Percentiles rank a stretch among this genome's conserved stretches.
phyloP scores from a whole-genome alignment of 345 rosid species.

The Pugionium cornutum region DNA sequence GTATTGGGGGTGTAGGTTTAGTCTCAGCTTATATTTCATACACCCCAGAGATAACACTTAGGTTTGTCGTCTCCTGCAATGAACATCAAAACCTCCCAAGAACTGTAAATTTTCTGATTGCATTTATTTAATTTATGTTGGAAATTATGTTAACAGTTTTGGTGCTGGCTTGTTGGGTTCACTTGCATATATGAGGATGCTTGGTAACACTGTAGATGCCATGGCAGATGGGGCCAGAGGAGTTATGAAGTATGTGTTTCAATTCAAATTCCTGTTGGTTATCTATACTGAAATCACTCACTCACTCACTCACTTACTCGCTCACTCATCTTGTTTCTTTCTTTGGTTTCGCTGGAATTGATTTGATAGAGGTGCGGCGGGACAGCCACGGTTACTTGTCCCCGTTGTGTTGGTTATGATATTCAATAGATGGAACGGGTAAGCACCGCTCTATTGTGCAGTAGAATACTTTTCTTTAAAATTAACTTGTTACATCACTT shows the following conservation, averaged over 20 bases:
- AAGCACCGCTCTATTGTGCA: conserved; percentile 35
- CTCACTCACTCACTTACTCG: not conserved
- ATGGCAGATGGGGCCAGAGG: conserved; percentile 88
- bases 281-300: conserved; percentile 13
- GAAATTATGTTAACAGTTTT: conserved; percentile 49
- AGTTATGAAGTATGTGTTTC: conserved; percentile 62
- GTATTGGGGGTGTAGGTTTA: conserved; percentile 82
- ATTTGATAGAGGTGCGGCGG: conserved; percentile 73
- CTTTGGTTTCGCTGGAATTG: conserved; percentile 6
- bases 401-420: conserved; percentile 92
- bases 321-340: conserved; percentile 12
- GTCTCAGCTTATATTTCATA: conserved; percentile 83
- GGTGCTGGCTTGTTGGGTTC: conserved; percentile 86
- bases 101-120: conserved; percentile 5
- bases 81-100: not conserved
- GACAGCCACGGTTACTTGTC: conserved; percentile 84
- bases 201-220: conserved; percentile 84
- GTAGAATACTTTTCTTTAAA: not conserved
- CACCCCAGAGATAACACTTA: conserved; percentile 81
- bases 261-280: conserved; percentile 5
- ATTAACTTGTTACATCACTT: conserved; percentile 5
- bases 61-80: conserved; percentile 47
- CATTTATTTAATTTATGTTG: conserved; percentile 4
- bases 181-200: conserved; percentile 75
- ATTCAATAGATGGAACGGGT: conserved; percentile 89